Base-by-base conservation (phyloP, 1,139 yeast species). In the Torulaspora pretoriensis region DNA sequence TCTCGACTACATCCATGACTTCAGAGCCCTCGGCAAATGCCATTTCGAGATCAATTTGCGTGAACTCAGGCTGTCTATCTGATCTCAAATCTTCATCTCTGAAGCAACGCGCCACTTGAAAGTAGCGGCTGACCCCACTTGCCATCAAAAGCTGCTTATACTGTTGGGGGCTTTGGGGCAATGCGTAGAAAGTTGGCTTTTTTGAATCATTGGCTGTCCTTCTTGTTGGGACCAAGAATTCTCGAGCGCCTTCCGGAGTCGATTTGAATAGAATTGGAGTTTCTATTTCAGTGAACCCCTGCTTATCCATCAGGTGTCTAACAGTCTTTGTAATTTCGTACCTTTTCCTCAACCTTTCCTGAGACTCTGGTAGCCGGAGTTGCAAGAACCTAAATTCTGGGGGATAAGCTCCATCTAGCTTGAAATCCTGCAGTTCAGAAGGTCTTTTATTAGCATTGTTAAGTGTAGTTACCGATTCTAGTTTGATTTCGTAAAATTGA, bases 201-300 rank as follows among this genome's bases (percentile, higher is more conserved):
- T 73, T 67, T 3, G 36, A 31, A 9, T 37, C 45, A 19, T 44
- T 42, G 12, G 45, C 38, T 12, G 40, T 36, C 10, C 43, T 47
- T 51, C 97, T 74, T 0, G 97, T 88, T 0, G 98, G 98, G 0
- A 92, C 97, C 43, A 94, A 67, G 60, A 92, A 92, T 65, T 92
- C 99, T 33, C 95, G 73, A 1, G 99, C 98, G 8, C 99, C 99
- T 66, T 92, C 99, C 0, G 98, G 98, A 0, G 98, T 92, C 1
- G 96, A 86, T 61, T 92, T 90, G 72, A 92, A 92, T 25, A 92
- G 68, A 10, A 90, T 64, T 0, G 99, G 99, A 0, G 99, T 92
- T 61, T 92, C 98, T 33, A 94, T 75, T 59, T 92, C 98, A 0
- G 77, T 76, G 63, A 92, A 92, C 0, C 67, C 68, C 4, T 55